Percentiles rank a stretch among this genome's conserved stretches.
Conservation (phyloP, 108 stramenopile genomes). For the Seminavis robusta region DNA sequence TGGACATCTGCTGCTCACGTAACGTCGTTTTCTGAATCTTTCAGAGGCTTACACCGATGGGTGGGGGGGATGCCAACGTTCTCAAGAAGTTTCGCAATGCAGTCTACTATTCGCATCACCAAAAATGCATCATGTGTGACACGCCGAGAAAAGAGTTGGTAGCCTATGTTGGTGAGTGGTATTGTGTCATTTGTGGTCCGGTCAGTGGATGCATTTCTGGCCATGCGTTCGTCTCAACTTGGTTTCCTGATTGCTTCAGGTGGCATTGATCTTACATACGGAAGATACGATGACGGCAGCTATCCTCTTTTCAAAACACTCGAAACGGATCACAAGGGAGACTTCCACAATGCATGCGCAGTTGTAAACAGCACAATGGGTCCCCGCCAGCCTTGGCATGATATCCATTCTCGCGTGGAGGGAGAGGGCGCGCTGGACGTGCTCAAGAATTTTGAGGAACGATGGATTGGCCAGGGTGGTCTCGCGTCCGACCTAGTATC, state of each 20-base stretch:
- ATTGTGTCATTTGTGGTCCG: no score
- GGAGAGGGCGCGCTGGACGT: constrained; percentile 42
- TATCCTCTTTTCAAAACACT: constrained; percentile 43
- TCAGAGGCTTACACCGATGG: constrained; percentile 27
- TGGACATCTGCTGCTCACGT: no score
- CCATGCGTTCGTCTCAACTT: no score
- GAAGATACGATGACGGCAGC: constrained; percentile 55
- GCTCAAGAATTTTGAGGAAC: constrained; percentile 37
- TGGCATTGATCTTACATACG: constrained; percentile 63
- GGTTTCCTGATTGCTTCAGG: no score
- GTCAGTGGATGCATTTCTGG: no score
- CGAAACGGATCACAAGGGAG: constrained; percentile 32
- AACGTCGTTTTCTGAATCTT: no score
- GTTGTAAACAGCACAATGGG: constrained; percentile 11
- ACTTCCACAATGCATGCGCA: constrained; percentile 33
- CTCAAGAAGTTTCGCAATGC: neutral
- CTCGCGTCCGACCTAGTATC: constrained; percentile 23
- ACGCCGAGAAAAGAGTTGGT: constrained; percentile 23
- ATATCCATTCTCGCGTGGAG: constrained; percentile 47
- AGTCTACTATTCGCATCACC: constrained; percentile 42
- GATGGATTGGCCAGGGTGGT: constrained; percentile 42
- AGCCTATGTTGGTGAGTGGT: constrained; percentile 65
- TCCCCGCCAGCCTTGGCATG: constrained; percentile 52
- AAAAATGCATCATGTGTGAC: constrained; percentile 44
- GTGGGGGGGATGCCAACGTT: constrained; percentile 23